phyloP scores from a whole-genome alignment of 108 stramenopile species.

The Stephanodiscus minutulus region DNA sequence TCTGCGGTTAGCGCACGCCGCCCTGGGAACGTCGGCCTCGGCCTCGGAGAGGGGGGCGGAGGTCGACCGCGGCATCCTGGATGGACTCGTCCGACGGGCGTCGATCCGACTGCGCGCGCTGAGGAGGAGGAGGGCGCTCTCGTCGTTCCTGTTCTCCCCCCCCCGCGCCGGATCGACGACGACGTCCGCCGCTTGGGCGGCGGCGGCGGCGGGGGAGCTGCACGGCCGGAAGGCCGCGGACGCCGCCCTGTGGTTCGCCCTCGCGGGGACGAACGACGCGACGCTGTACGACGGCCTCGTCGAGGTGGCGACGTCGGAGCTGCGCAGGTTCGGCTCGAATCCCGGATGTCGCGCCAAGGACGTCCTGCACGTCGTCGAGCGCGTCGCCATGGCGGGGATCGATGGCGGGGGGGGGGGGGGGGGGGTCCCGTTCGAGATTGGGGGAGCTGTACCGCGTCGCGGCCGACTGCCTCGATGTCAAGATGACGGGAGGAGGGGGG shows the following conservation, averaged over 20 bases:
- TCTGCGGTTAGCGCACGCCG: constrained; percentile 69
- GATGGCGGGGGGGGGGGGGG: neutral
- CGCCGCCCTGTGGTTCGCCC: constrained; percentile 82
- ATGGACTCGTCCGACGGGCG: constrained; percentile 27
- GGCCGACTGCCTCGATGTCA: constrained; percentile 41
- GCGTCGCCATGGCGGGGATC: constrained; percentile 68
- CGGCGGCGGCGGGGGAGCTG: constrained; percentile 34
- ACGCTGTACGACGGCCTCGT: constrained; percentile 53
- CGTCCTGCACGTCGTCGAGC: constrained; percentile 64
- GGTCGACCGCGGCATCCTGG: constrained; percentile 23
- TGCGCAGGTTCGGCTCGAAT: constrained; percentile 59
- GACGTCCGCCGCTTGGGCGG: neutral
- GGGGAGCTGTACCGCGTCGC: constrained; percentile 32
- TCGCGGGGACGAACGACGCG: constrained; percentile 54
- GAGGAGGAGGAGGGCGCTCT: constrained; percentile 26
- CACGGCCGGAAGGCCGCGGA: constrained; percentile 80
- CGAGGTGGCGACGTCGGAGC: constrained; percentile 50
- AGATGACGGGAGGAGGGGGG: constrained; percentile 2
- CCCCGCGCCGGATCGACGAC: neutral
- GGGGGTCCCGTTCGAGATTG: no score
- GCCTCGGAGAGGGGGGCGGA: constrained; percentile 36
- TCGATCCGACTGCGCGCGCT: constrained; percentile 27
- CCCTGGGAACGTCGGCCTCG: constrained; percentile 59
- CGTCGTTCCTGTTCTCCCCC: constrained; percentile 1
- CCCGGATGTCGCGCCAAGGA: constrained; percentile 68